phyloP scores from a whole-genome alignment of 1,284 basidiomycete species.

The Marasmius tenuissimus region DNA sequence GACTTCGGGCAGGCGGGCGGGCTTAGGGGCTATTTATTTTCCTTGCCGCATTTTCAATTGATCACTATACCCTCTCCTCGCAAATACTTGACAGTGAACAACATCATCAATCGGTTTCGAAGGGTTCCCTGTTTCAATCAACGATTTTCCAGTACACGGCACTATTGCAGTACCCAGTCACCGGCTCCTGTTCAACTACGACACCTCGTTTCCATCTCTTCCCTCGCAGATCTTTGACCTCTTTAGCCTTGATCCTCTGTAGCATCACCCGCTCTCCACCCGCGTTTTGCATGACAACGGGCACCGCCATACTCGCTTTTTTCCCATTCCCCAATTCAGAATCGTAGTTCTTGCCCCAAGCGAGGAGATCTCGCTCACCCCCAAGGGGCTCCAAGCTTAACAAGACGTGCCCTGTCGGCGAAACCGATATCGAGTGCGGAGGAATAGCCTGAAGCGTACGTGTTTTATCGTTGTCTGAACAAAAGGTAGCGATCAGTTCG shows the following conservation, averaged over 20 bases:
- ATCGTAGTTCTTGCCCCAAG: slow-evolving; percentile 72
- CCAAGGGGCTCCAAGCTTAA: slow-evolving; percentile 63
- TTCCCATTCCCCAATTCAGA: slow-evolving; percentile 88
- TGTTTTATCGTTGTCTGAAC: slow-evolving; percentile 66
- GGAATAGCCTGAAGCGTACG: slow-evolving; percentile 66
- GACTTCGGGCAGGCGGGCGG: not conserved
- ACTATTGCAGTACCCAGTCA: slow-evolving; percentile 63
- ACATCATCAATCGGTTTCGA: not conserved
- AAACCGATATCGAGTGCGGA: slow-evolving; percentile 71
- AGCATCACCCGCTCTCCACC: slow-evolving; percentile 62
- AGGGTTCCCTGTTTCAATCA: slow-evolving; percentile 16
- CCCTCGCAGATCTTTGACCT: slow-evolving; percentile 66
- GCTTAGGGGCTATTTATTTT: too few relatives aligned
- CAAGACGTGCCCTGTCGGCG: slow-evolving; percentile 78
- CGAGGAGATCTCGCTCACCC: slow-evolving; percentile 59
- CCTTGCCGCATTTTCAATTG: too few relatives aligned
- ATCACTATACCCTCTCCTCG: too few relatives aligned
- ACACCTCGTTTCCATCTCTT: slow-evolving; percentile 66
- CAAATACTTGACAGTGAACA: too few relatives aligned
- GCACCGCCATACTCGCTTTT: slow-evolving; percentile 70
- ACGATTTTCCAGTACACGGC: slow-evolving; percentile 76
- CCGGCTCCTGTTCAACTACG: slow-evolving; percentile 69
- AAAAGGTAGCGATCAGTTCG: slow-evolving; percentile 7
- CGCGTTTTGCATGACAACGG: slow-evolving; percentile 52
- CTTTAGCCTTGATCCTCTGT: slow-evolving; percentile 47